A percentile compares a stretch with the other conserved stretches of the same genome.
Conservation (phyloP, 163 green algal species). For the Volvox carteri region DNA sequence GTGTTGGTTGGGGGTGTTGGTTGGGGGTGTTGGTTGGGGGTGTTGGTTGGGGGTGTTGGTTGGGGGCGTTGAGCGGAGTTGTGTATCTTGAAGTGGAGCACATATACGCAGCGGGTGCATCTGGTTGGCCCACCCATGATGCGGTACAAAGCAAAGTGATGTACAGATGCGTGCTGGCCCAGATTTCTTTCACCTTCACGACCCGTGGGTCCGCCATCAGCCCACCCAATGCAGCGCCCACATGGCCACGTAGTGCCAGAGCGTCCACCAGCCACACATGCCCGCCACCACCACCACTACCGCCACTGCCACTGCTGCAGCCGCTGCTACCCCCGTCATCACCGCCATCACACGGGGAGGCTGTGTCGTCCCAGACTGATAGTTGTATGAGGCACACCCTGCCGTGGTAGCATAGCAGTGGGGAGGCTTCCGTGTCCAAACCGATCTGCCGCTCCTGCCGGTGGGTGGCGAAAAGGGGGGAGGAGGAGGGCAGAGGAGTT, state of each 20-base stretch:
- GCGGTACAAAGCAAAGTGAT: too few species aligned
- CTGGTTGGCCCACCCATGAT: too few species aligned
- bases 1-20: not conserved
- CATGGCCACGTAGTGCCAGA: slow-evolving; percentile 81
- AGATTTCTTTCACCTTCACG: slow-evolving; percentile 78
- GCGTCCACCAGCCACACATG: slow-evolving; percentile 89
- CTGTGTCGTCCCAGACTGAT: slow-evolving; percentile 71
- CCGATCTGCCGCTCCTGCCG: slow-evolving; percentile 59
- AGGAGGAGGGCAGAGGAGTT: not conserved
- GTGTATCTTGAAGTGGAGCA: too few species aligned
- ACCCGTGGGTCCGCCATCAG: slow-evolving; percentile 85
- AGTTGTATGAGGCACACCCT: slow-evolving; percentile 97
- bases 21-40: not conserved
- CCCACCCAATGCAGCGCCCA: slow-evolving; percentile 79
- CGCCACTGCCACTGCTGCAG: not conserved
- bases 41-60: not conserved
- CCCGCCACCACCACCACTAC: not conserved
- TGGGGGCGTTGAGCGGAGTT: too few species aligned
- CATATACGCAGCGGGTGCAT: too few species aligned
- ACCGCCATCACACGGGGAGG: too few species aligned
- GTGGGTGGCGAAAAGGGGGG: not conserved
- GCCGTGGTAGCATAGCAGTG: slow-evolving; percentile 79
- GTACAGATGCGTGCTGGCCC: too few species aligned
- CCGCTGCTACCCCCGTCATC: not conserved
- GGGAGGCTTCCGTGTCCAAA: slow-evolving; percentile 77